phyloP scores from a whole-genome alignment of 1,284 basidiomycete species.

The Dichomitus squalens region DNA sequence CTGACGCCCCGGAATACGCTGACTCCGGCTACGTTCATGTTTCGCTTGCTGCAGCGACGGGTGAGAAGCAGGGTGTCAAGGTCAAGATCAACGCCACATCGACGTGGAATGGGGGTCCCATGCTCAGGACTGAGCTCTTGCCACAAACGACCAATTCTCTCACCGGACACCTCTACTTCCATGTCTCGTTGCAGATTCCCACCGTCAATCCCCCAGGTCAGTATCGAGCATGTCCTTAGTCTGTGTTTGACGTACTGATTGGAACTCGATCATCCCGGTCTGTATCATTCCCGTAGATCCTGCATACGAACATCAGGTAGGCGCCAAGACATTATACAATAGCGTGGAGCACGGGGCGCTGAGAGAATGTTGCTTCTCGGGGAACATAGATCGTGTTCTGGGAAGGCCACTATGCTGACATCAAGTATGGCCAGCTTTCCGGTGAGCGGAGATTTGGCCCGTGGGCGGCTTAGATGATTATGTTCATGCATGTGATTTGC shows the following conservation, averaged over 20 bases:
- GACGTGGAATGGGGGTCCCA: constrained; percentile 31
- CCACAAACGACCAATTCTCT: constrained; percentile 29
- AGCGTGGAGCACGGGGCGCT: background rate
- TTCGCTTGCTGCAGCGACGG: constrained; percentile 12
- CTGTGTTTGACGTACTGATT: background rate
- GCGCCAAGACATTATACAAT: background rate
- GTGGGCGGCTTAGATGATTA: background rate
- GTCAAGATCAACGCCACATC: constrained; percentile 29
- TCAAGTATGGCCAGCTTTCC: constrained; percentile 30
- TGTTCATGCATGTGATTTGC: constrained; percentile 1
- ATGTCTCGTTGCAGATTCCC: constrained; percentile 30
- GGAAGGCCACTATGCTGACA: constrained; percentile 30
- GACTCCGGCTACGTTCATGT: background rate
- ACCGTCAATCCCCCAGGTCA: constrained; percentile 30
- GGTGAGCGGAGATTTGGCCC: constrained; percentile 4
- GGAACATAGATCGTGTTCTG: constrained; percentile 27
- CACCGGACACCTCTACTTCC: constrained; percentile 28
- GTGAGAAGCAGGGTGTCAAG: constrained; percentile 29
- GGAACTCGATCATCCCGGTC: background rate
- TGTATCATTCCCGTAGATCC: constrained; percentile 17
- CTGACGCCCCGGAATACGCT: background rate
- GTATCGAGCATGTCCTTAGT: background rate
- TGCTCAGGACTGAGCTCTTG: constrained; percentile 31
- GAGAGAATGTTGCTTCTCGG: background rate
- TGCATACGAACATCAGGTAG: constrained; percentile 30